Evolutionary conservation across 1,284 basidiomycete genomes (phyloP), one percentile per base, ranked within the genome.

Genomic region (Marasmius tenuissimus): DNA sequence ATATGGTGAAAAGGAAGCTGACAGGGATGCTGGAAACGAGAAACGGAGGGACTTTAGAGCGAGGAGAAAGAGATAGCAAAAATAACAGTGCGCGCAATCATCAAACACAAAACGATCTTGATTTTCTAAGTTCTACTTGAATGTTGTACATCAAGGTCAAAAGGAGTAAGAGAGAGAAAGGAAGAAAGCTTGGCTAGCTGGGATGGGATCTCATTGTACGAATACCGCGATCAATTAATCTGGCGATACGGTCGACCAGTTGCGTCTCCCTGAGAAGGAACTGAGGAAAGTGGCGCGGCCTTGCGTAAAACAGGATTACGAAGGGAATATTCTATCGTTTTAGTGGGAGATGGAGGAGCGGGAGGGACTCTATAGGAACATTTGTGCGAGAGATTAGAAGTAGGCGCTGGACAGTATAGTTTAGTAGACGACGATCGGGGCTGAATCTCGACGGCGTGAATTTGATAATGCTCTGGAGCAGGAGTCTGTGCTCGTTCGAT

Each of bases 1-100:
- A 89, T 65, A 78, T 92, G 27, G 27, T 4, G 27, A 2, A 27
- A 27, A 27, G 4, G 27, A 27, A 27, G 27, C 2, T 27, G 27
- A 27, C 27, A n/a, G n/a, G n/a, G 27, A 4, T 4, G 4, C 27
- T 4, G 4, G 27, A 4, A 2, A 27, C 27, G 27, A 27, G 27
- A 2, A 27, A n/a, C n/a, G 2, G 27, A 27, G 27, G 2, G 27
- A 4, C 4, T 27, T 27, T 2, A 27, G 27, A 27, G 27, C 27
- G 27, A 27, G 27, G 27, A 27, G 27, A 27, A 27, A 27, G 2
- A 27, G 27, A 27, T 27, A 4, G 27, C 27, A 27, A 22, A 5
- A 18, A 27, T 34, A 34, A 18, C 14, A n/a, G n/a, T n/a, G n/a
- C n/a, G n/a, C n/a, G n/a, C n/a, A n/a, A n/a, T n/a, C n/a, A n/a